Evolutionary conservation across 306 rosid genomes (phyloP), one percentile per base, ranked within the genome.

Genomic region (Geum urbanum): DNA sequence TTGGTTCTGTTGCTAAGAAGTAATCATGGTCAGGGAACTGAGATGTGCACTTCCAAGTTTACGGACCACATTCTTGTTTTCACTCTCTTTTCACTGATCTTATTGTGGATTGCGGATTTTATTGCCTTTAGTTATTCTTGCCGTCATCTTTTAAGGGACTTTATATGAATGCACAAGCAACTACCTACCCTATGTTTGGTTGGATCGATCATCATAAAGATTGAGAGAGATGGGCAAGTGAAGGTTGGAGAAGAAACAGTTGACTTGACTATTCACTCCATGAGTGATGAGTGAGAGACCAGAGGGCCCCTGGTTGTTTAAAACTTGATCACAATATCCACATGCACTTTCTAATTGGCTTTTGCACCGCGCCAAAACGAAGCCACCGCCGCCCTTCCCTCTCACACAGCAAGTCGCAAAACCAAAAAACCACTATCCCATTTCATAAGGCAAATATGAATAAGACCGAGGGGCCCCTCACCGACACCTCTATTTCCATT

Each of bases 401-500:
- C 6, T 9, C 2, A n/a, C 47, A 4, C 55, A 7, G 16, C 6
- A 11, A 46, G 37, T 32, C 13, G 2, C 11, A 37, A 55, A 32
- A n/a, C 18, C 24, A 70, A 20, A 41, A 18, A 35, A 63, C 39
- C 69, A 2, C 51, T n/a, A 4, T 20, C 19, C 6, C 40, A 48
- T 13, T 35, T 50, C 19, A 53, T 40, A 66, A 8, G 19, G 61
- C 61, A 55, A 20, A 55, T 4, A 55, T 5, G 1, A 57, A 27
- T 57, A 57, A 57, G 27, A 9, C 40, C 40, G 27, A n/a, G 75
- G 87, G 59, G 80, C 85, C 84, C 85, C 74, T 82, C 71, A 86
- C 92, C 92, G 96, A 86, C 92, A 77, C 86, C 40, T 20, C 44
- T 15, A n/a, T 7, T 41, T 67, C 47, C 0, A 7, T 13, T 32